Conservation (phyloP, 2,329 filamentous ascomycete species). For the Colletotrichum camelliae region DNA sequence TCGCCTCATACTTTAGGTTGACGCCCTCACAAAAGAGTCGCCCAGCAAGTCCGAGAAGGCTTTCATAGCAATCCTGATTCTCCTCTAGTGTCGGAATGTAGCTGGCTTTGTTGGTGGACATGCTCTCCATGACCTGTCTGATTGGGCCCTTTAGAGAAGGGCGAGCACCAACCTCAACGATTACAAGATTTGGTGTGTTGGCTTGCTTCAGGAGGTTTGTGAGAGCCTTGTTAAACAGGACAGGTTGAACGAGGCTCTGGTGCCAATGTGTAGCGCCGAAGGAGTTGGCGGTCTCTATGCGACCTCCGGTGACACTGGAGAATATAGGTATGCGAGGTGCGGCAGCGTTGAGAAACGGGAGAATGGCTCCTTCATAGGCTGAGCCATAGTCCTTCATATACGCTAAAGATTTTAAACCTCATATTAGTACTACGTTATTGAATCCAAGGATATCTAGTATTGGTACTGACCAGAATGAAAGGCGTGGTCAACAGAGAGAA, state of each 20-base stretch:
- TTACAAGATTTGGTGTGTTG: background rate
- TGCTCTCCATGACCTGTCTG: conserved; percentile 10
- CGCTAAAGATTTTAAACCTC: conserved; percentile 32
- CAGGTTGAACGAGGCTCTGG: conserved; percentile 42
- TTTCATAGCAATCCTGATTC: background rate
- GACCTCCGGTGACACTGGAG: conserved; percentile 25
- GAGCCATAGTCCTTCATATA: background rate
- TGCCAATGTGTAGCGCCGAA: conserved; percentile 45
- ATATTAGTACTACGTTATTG: conserved; percentile 20
- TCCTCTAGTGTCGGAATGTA: background rate
- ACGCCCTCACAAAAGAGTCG: background rate
- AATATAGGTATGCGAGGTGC: conserved; percentile 20
- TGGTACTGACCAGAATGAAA: conserved; percentile 39
- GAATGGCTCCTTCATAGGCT: background rate
- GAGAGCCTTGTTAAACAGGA: conserved; percentile 43
- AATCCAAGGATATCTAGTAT: background rate
- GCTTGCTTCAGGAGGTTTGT: background rate
- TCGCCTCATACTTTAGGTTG: conserved; percentile 3
- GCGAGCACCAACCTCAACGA: conserved; percentile 27
- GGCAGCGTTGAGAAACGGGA: background rate
- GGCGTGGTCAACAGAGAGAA: conserved; percentile 41
- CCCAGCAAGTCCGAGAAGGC: background rate
- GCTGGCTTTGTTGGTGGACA: background rate
- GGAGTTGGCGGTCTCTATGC: background rate
- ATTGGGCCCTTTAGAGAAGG: conserved; percentile 23